Evolutionary conservation across 495 filamentous ascomycete species (phyloP), one percentile per base, ranked within the genome.

Genomic region (Hypoxylon lenormandii): DNA sequence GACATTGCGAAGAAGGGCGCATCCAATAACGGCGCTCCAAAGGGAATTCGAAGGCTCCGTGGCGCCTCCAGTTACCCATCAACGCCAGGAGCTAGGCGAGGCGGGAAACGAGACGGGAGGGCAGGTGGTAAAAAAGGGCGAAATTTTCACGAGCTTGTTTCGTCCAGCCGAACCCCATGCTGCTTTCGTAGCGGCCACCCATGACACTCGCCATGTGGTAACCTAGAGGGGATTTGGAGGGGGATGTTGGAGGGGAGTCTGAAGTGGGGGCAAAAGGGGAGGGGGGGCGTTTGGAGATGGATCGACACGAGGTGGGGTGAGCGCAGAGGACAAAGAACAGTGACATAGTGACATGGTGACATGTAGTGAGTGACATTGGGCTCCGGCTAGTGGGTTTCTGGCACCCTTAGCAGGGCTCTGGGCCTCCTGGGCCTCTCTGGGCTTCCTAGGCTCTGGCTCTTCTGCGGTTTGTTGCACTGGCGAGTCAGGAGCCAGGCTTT

Each of bases 131-230:
- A 61, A 71, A 70, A 63, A 56, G 51, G 30, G 50, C 30, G 60
- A 58, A 66, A 71, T 62, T 63, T 66, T 63, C 68, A 71, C 62
- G 58, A 71, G 68, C 57, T 33, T 33, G 66, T 66, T 71, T 66
- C 62, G 48, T 45, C 62, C 37, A 66, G 63, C 68, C 68, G 68
- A 71, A 54, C 61, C 50, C 67, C 57, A 71, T 71, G 33, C 13
- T 45, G 37, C 52, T 23, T 13, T 43, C 36, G 52, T n/a, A 43
- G 50, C 50, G 50, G 21, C 19, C 58, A 80, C 72, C 78, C 77
- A 77, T 76, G 77, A 76, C 77, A 73, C 74, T 79, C 77, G 79
- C 80, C 80, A 81, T 80, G 79, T 81, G 80, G 80, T 80, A 75
- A 74, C 70, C 60, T 74, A 72, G 72, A 78, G 71, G 66, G 61